Percentiles rank a stretch among this genome's conserved stretches.
Evolutionary conservation across 257 asterid genomes (phyloP).

Genomic region (Ehretia macrophylla): DNA sequence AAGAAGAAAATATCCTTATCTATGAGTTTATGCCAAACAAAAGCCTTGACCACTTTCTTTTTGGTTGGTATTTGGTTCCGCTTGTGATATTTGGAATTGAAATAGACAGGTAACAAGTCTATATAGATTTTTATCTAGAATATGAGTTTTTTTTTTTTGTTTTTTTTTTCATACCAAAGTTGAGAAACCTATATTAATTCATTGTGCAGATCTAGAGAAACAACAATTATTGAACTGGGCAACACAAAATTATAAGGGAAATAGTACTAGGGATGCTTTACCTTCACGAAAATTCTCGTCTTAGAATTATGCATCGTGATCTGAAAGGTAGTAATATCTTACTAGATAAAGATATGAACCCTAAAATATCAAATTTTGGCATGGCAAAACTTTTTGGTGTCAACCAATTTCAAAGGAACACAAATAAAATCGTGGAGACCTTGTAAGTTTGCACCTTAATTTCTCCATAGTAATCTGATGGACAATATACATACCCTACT

Average conservation of each 20-base stretch:
- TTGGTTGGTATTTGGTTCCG: slow-evolving; percentile 11
- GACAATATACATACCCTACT: no score
- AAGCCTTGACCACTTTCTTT: slow-evolving; percentile 23
- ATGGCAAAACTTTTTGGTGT: slow-evolving; percentile 14
- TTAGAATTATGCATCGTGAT: slow-evolving; percentile 22
- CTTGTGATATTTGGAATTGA: no score
- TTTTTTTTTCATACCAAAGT: no score
- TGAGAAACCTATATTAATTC: no score
- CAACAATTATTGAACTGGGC: slow-evolving; percentile 15
- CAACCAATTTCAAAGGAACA: slow-evolving; percentile 18
- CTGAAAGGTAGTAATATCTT: slow-evolving; percentile 26
- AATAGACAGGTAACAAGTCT: no score
- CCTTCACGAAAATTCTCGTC: slow-evolving; percentile 26
- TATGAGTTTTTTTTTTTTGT: no score
- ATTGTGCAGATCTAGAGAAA: slow-evolving; percentile 11
- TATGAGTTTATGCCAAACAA: slow-evolving; percentile 23
- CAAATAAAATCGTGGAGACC: slow-evolving; percentile 19
- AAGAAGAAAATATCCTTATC: slow-evolving; percentile 22
- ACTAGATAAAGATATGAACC: slow-evolving; percentile 22
- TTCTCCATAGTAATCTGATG: not conserved
- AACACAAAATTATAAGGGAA: slow-evolving; percentile 23
- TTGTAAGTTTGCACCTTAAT: slow-evolving; percentile 9
- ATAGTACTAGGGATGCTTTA: slow-evolving; percentile 23
- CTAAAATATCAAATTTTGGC: slow-evolving; percentile 31
- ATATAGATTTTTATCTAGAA: no score